Conservation (phyloP, 805 yeast genomes). For the Metschnikowia reukaufii region DNA sequence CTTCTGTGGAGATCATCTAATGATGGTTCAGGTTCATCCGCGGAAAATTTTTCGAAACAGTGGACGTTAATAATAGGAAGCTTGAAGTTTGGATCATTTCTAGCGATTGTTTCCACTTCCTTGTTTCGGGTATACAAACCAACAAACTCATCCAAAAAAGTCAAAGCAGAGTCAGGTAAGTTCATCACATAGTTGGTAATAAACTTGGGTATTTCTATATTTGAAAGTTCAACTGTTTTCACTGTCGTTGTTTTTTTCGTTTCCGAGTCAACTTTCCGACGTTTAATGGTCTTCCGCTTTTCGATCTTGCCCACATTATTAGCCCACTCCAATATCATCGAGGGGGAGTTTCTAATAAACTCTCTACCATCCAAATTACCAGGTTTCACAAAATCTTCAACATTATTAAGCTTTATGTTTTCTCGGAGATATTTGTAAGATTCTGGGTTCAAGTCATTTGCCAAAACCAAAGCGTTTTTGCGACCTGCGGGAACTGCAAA, state of each 20-base stretch:
- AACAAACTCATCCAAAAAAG: constrained; percentile 72
- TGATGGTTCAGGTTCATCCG: constrained; percentile 69
- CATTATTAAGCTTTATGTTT: constrained; percentile 68
- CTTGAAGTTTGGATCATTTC: constrained; percentile 45
- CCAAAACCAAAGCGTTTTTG: constrained; percentile 74
- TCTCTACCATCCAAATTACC: constrained; percentile 80
- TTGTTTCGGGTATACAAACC: constrained; percentile 61
- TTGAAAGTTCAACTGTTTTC: constrained; percentile 21
- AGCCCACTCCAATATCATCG: constrained; percentile 49
- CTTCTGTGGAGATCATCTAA: constrained; percentile 67
- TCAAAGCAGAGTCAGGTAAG: constrained; percentile 88
- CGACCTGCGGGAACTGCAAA: constrained; percentile 96
- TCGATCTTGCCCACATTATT: constrained; percentile 35
- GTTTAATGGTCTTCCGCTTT: constrained; percentile 32
- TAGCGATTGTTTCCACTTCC: constrained; percentile 34
- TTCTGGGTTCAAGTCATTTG: constrained; percentile 92
- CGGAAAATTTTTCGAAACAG: constrained; percentile 88
- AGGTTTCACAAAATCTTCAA: constrained; percentile 55
- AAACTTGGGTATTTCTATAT: constrained; percentile 49
- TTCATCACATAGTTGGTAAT: constrained; percentile 88
- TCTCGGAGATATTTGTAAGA: constrained; percentile 67
- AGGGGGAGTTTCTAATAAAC: constrained; percentile 64
- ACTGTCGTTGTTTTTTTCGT: constrained; percentile 24
- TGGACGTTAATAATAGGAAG: constrained; percentile 83
- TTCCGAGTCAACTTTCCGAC: constrained; percentile 39